These are phyloP conservation scores for Heterobasidion occidentale DNA, from an alignment of 1,284 basidiomycete species.

Conservation along the genomic window DNA sequence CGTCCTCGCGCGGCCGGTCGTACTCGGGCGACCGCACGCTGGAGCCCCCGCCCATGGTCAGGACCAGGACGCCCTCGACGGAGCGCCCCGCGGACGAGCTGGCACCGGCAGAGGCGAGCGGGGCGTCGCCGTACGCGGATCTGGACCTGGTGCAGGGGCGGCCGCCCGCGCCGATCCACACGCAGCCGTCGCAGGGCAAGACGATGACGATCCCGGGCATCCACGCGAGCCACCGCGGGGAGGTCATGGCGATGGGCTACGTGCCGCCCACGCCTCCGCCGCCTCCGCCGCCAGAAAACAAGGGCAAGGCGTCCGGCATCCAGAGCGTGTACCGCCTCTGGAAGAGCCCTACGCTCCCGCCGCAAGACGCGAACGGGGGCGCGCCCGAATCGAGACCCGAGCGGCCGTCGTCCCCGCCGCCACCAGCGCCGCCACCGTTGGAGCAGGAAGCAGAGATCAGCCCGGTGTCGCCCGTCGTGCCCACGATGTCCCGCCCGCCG, in stretches of 20 bases:
- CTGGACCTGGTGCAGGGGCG: not conserved
- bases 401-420: conserved; percentile 26
- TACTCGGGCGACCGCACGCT: not conserved
- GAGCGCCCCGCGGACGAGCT: not conserved
- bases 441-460: too few species aligned
- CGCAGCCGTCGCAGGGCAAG: conserved; percentile 60
- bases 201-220: conserved; percentile 79
- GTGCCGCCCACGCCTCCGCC: conserved; percentile 40
- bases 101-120: not conserved
- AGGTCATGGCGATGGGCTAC: conserved; percentile 74
- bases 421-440: conserved; percentile 18
- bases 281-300: conserved; percentile 28
- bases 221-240: conserved; percentile 69
- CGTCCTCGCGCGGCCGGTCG: conserved; percentile 11
- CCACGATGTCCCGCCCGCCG: not conserved
- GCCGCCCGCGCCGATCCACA: conserved; percentile 42
- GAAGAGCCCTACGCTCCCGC: conserved; percentile 36
- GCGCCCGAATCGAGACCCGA: conserved; percentile 13
- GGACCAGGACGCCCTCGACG: not conserved
- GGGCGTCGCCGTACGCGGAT: not conserved
- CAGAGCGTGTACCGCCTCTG: conserved; percentile 64
- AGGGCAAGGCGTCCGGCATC: conserved; percentile 41
- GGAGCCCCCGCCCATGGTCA: not conserved
- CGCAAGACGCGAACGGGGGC: not conserved
- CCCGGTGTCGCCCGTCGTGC: not conserved